Percentiles rank a stretch among this genome's conserved stretches.
These are phyloP conservation scores for Nannizziopsis barbatae DNA, from an alignment of 2,329 filamentous ascomycete species.

Conservation along the genomic window DNA sequence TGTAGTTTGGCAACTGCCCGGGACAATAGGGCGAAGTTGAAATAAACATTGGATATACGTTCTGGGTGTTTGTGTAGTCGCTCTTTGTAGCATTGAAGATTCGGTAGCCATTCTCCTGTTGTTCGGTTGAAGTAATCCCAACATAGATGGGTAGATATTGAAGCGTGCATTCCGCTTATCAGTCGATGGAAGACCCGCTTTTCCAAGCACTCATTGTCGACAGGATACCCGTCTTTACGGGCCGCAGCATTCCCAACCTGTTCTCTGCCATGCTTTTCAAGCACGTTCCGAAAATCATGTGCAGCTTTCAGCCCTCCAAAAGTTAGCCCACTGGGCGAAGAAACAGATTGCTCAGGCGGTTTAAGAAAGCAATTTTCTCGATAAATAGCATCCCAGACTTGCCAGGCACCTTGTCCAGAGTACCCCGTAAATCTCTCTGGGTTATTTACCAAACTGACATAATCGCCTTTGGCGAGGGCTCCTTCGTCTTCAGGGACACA, in stretches of 20 bases:
- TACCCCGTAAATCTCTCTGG: slow-evolving; percentile 95
- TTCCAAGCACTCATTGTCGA: slow-evolving; percentile 87
- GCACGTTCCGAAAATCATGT: slow-evolving; percentile 50
- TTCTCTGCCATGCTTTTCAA: slow-evolving; percentile 37
- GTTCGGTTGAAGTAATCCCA: slow-evolving; percentile 93
- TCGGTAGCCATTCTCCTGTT: slow-evolving; percentile 85
- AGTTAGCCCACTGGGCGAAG: slow-evolving; percentile 20
- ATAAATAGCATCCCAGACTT: slow-evolving; percentile 96
- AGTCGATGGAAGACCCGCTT: slow-evolving; percentile 98
- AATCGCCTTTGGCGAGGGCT: slow-evolving; percentile 77
- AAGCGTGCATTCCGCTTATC: slow-evolving; percentile 94
- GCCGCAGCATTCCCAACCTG: slow-evolving; percentile 40
- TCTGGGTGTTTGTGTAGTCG: slow-evolving; percentile 80
- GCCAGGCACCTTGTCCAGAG: slow-evolving; percentile 66
- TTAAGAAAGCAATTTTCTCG: slow-evolving; percentile 86
- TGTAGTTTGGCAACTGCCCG: slow-evolving; percentile 84
- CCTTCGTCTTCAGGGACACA: slow-evolving; percentile 93
- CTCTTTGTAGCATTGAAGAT: slow-evolving; percentile 74
- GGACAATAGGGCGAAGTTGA: slow-evolving; percentile 94
- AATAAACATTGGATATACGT: slow-evolving; percentile 93
- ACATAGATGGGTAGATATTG: slow-evolving; percentile 91
- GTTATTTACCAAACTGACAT: slow-evolving; percentile 86
- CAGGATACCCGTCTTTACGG: slow-evolving; percentile 50
- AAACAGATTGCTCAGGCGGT: slow-evolving; percentile 24
- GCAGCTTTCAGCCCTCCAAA: slow-evolving; percentile 45